A percentile compares a stretch with the other conserved stretches of the same genome.
Conservation (phyloP, 805 yeast species). For the Wickerhamomyces bovis region DNA sequence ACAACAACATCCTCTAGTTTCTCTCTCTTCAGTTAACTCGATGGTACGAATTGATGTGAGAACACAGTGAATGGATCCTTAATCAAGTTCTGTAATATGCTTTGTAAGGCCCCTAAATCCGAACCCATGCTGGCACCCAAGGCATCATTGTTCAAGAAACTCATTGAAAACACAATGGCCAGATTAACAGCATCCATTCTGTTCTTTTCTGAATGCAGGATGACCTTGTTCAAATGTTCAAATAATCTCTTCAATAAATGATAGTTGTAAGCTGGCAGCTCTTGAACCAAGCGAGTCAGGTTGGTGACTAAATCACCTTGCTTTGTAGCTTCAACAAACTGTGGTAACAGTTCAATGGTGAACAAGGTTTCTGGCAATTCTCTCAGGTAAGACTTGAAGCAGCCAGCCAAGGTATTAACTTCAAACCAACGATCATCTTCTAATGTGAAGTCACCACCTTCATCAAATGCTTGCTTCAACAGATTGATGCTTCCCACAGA, state of each 20-base stretch:
- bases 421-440: slow-evolving; percentile 63
- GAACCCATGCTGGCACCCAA: slow-evolving; percentile 40
- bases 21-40: neutral
- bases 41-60: neutral
- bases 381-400: slow-evolving; percentile 76
- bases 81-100: slow-evolving; percentile 44
- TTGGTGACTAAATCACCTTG: slow-evolving; percentile 28
- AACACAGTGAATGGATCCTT: slow-evolving; percentile 31
- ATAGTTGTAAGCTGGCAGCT: slow-evolving; percentile 62
- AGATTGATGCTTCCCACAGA: slow-evolving; percentile 52
- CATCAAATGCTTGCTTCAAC: slow-evolving; percentile 48
- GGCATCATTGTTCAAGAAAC: slow-evolving; percentile 43
- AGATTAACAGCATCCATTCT: slow-evolving; percentile 86
- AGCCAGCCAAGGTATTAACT: slow-evolving; percentile 81
- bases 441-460: slow-evolving; percentile 39
- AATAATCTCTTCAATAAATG: slow-evolving; percentile 61
- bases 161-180: slow-evolving; percentile 81
- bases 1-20: neutral
- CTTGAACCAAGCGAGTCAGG: slow-evolving; percentile 28
- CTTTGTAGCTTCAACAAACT: slow-evolving; percentile 39
- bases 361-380: slow-evolving; percentile 84
- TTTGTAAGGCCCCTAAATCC: slow-evolving; percentile 48
- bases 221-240: slow-evolving; percentile 63
- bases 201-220: slow-evolving; percentile 59
- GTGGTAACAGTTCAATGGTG: slow-evolving; percentile 57